These are phyloP conservation scores for Rhizopus sp. DNA, from an alignment of 371 early-diverging fungal species.

Conservation along the genomic window DNA sequence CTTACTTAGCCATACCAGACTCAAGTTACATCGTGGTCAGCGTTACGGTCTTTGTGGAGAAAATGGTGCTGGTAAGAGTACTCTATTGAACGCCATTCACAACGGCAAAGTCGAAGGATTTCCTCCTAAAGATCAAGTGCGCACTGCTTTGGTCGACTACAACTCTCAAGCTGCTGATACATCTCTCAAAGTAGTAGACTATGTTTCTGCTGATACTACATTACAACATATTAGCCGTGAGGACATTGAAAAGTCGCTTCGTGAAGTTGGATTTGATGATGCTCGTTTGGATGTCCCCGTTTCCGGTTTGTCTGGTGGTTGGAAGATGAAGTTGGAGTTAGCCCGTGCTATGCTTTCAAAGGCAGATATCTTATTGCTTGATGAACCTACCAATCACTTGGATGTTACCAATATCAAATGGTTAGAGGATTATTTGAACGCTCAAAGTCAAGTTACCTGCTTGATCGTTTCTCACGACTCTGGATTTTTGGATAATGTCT, in stretches of 20 bases:
- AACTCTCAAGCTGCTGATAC: slow-evolving; percentile 73
- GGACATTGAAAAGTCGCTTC: slow-evolving; percentile 61
- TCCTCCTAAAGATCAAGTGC: slow-evolving; percentile 69
- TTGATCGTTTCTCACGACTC: slow-evolving; percentile 99
- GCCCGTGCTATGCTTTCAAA: slow-evolving; percentile 81
- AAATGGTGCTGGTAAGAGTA: slow-evolving; percentile 93
- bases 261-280: slow-evolving; percentile 66
- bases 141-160: slow-evolving; percentile 75
- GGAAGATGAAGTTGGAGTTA: slow-evolving; percentile 88
- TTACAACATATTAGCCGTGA: slow-evolving; percentile 46
- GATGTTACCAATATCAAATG: slow-evolving; percentile 96
- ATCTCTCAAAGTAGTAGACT: slow-evolving; percentile 64
- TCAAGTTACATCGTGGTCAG: slow-evolving; percentile 76
- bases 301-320: slow-evolving; percentile 80
- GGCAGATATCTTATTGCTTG: slow-evolving; percentile 94
- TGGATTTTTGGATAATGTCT: slow-evolving; percentile 87
- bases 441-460: slow-evolving; percentile 91
- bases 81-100: slow-evolving; percentile 82
- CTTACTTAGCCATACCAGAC: slow-evolving; percentile 75
- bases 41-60: slow-evolving; percentile 86
- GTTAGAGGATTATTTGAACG: slow-evolving; percentile 92
- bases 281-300: slow-evolving; percentile 61
- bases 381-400: slow-evolving; percentile 97
- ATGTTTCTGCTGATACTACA: slow-evolving; percentile 55
- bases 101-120: slow-evolving; percentile 76